Percentiles rank a stretch among this genome's conserved stretches.
These are phyloP conservation scores for Kwoniella sp. DNA, from an alignment of 768 basidiomycete genomes.

Conservation along the genomic window DNA sequence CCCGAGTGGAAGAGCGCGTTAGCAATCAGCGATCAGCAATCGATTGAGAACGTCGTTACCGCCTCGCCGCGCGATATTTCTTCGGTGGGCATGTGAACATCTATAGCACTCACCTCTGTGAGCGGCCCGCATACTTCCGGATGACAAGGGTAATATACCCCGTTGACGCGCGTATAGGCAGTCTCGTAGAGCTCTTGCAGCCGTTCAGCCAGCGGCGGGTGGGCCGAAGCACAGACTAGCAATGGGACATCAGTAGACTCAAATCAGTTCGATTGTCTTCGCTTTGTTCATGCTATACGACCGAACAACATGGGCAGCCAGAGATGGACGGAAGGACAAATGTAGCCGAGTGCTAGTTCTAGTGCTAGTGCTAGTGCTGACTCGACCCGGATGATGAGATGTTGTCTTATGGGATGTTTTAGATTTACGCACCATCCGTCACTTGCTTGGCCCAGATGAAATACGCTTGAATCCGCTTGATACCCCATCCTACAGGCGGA, in stretches of 20 bases:
- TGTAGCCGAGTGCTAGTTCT: no score
- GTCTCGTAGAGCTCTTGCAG: constrained; percentile 47
- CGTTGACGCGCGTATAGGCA: constrained; percentile 46
- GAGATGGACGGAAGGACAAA: no score
- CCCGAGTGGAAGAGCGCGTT: no score
- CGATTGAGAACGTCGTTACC: no score
- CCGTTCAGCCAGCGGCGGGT: constrained; percentile 35
- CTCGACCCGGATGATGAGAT: no score
- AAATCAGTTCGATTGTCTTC: neutral
- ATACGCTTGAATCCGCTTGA: constrained; percentile 50
- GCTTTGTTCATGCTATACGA: no score
- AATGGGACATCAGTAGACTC: neutral
- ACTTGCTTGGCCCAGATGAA: constrained; percentile 54
- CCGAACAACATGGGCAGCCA: no score
- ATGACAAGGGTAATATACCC: constrained; percentile 48
- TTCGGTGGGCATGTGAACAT: no score
- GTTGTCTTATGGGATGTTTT: no score
- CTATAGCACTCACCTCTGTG: constrained; percentile 38
- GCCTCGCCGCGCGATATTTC: no score
- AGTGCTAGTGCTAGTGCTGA: no score
- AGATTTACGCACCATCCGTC: constrained; percentile 46
- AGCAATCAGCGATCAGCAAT: no score
- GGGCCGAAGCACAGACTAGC: constrained; percentile 43
- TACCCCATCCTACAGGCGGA: constrained; percentile 54
- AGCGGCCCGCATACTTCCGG: constrained; percentile 44